These are phyloP conservation scores for Wickerhamiella brachini DNA, from an alignment of 805 yeast species.

Conservation along the genomic window DNA sequence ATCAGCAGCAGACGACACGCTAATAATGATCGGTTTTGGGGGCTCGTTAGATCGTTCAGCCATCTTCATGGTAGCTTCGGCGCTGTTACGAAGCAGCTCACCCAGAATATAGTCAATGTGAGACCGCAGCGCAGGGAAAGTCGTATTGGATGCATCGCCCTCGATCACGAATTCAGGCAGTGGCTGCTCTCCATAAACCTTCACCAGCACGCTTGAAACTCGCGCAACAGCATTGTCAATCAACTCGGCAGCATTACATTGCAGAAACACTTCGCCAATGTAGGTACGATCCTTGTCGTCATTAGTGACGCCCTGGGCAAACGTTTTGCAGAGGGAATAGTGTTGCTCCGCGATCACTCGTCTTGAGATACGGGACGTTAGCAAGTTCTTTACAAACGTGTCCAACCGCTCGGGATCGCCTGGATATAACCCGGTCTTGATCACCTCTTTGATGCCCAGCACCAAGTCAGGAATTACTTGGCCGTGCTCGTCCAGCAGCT, in stretches of 20 bases:
- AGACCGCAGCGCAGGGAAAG: slow-evolving; percentile 71
- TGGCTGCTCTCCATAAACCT: slow-evolving; percentile 21
- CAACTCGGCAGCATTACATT: slow-evolving; percentile 60
- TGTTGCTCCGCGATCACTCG: slow-evolving; percentile 89
- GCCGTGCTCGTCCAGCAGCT: slow-evolving; percentile 60
- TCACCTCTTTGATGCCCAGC: slow-evolving; percentile 77
- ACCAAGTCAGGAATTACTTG: slow-evolving; percentile 74
- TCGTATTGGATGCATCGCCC: slow-evolving; percentile 45
- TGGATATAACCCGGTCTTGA: slow-evolving; percentile 31
- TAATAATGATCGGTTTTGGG: slow-evolving; percentile 50
- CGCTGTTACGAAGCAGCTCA: slow-evolving; percentile 74
- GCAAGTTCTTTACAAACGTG: slow-evolving; percentile 55
- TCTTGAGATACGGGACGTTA: slow-evolving; percentile 78
- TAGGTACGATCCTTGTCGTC: slow-evolving; percentile 27
- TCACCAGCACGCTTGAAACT: slow-evolving; percentile 4
- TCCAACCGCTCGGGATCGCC: slow-evolving; percentile 57
- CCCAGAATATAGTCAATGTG: slow-evolving; percentile 80
- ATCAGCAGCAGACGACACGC: slow-evolving; percentile 52
- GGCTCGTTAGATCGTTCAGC: slow-evolving; percentile 22
- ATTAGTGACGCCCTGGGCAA: slow-evolving; percentile 32
- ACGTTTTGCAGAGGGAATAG: slow-evolving; percentile 58
- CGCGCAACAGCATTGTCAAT: slow-evolving; percentile 30
- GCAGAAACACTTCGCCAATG: slow-evolving; percentile 67
- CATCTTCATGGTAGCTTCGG: slow-evolving; percentile 40
- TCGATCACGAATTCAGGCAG: slow-evolving; percentile 69